Percentiles rank a stretch among this genome's conserved stretches.
Conservation (phyloP, 2,329 filamentous ascomycete genomes). For the Penicillium paneum region DNA sequence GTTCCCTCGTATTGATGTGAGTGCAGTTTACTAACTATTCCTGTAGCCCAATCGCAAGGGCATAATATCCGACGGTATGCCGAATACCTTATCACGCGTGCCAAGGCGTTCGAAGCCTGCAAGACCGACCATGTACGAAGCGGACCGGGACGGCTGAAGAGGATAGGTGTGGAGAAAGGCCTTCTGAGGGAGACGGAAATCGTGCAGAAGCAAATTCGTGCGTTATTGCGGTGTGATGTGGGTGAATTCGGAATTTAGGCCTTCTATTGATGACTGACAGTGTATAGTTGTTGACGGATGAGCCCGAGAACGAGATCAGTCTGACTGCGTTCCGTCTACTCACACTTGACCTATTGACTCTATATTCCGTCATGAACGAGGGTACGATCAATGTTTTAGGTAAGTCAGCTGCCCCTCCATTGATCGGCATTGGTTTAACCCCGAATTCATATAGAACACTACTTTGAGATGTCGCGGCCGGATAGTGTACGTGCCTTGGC, state of each 20-base stretch:
- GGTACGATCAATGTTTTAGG: constrained; percentile 95
- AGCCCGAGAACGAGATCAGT: constrained; percentile 94
- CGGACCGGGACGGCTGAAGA: constrained; percentile 79
- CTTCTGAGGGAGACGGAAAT: constrained; percentile 85
- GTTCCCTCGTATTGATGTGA: background rate
- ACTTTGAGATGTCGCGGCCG: constrained; percentile 95
- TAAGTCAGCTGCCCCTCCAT: constrained; percentile 43
- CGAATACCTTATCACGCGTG: constrained; percentile 78
- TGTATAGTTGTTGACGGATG: constrained; percentile 73
- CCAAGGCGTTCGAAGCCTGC: constrained; percentile 76
- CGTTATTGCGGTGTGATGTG: constrained; percentile 85
- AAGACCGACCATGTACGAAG: constrained; percentile 85
- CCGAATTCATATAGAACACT: constrained; percentile 63
- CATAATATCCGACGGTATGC: constrained; percentile 91
- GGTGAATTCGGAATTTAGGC: constrained; percentile 34
- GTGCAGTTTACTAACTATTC: constrained; percentile 36
- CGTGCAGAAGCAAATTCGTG: constrained; percentile 82
- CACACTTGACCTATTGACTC: constrained; percentile 79
- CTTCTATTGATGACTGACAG: constrained; percentile 13
- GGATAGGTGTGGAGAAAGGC: constrained; percentile 84
- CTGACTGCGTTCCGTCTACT: constrained; percentile 88
- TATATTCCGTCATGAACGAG: constrained; percentile 95
- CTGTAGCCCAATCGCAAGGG: constrained; percentile 83
- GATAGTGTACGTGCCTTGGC: constrained; percentile 89
- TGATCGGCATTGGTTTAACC: constrained; percentile 9